phyloP scores from a whole-genome alignment of 2,329 filamentous ascomycete genomes.

The Aspergillus sp. region DNA sequence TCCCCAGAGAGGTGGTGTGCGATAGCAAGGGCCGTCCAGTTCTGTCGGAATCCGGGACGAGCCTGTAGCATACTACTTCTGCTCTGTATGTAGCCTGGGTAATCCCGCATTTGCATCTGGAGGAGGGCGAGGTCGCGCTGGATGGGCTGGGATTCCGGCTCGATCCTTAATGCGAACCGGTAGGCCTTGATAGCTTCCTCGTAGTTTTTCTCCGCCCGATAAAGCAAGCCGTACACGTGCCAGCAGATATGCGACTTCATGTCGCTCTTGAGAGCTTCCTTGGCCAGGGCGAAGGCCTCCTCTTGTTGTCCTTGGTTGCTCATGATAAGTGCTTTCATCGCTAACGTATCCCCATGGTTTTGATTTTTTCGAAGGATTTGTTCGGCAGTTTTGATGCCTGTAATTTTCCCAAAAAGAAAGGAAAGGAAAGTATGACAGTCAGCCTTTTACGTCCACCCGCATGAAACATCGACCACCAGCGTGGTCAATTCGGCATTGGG shows the following conservation, averaged over 20 bases:
- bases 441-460: constrained; percentile 14
- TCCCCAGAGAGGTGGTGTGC: constrained; percentile 90
- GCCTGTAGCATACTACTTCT: constrained; percentile 83
- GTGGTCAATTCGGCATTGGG: constrained; percentile 13
- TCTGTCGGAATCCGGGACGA: constrained; percentile 77
- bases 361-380: constrained; percentile 94
- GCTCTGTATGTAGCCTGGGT: constrained; percentile 87
- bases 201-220: constrained; percentile 93
- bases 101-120: constrained; percentile 96
- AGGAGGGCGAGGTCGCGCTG: constrained; percentile 89
- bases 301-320: constrained; percentile 89
- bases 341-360: constrained; percentile 95
- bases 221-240: constrained; percentile 96
- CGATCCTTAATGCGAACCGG: constrained; percentile 88
- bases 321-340: constrained; percentile 97
- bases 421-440: constrained; percentile 23
- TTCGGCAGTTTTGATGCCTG: constrained; percentile 89
- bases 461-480: constrained; percentile 6
- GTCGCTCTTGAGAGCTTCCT: constrained; percentile 87
- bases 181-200: constrained; percentile 99
- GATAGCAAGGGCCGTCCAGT: constrained; percentile 96
- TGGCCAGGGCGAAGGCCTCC: constrained; percentile 90
- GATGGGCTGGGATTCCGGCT: constrained; percentile 93
- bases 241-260: constrained; percentile 99
- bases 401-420: constrained; percentile 12